phyloP scores from a whole-genome alignment of 768 basidiomycete species.

The Pisolithus albus region DNA sequence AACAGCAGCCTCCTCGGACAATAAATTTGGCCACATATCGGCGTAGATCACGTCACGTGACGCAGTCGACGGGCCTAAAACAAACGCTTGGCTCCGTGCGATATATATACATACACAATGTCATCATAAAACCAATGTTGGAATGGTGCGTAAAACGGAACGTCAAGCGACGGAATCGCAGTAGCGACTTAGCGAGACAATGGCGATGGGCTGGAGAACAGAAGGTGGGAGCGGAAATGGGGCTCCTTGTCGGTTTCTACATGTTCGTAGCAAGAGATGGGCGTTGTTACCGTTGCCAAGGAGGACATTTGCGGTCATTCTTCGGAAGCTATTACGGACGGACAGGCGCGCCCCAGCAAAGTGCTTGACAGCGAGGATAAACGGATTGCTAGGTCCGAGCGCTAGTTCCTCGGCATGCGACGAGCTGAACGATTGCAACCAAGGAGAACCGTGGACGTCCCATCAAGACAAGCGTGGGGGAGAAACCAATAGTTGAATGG shows the following conservation, averaged over 20 bases:
- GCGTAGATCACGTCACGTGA: constrained; percentile 16
- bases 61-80: not conserved
- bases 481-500: too few species aligned
- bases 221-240: not conserved
- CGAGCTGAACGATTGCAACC: constrained; percentile 1
- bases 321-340: constrained; percentile 1
- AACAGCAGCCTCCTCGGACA: not conserved
- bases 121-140: not conserved
- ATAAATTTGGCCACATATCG: not conserved
- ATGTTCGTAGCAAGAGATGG: not conserved
- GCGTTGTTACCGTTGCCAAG: constrained; percentile 20
- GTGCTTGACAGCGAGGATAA: not conserved
- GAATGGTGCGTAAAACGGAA: too few species aligned
- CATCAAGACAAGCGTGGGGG: too few species aligned
- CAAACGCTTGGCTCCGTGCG: not conserved
- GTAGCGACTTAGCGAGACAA: not conserved
- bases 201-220: not conserved
- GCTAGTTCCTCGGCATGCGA: not conserved
- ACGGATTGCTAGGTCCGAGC: not conserved
- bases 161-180: too few species aligned
- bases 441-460: not conserved
- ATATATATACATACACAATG: not conserved
- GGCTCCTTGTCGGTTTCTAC: not conserved
- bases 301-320: constrained; percentile 6
- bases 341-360: not conserved